phyloP scores from a whole-genome alignment of 345 rosid genomes.

The Hibiscus syriacus region DNA sequence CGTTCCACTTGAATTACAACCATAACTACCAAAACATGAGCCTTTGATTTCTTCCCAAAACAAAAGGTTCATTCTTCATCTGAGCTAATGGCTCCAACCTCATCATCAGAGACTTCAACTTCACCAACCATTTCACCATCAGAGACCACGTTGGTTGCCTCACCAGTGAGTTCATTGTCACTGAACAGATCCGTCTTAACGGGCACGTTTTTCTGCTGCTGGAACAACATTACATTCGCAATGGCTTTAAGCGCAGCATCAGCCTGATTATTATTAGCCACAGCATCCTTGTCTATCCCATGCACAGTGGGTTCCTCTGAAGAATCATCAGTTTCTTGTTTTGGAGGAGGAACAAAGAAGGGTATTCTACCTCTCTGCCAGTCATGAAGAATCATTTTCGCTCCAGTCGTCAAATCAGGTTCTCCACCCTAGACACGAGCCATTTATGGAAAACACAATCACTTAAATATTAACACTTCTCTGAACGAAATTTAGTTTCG shows the following conservation, averaged over 20 bases:
- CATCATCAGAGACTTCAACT: not conserved
- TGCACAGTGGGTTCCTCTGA: conserved; percentile 30
- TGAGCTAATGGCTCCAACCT: not conserved
- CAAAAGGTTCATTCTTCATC: not conserved
- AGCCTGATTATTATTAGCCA: conserved; percentile 38
- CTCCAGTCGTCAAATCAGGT: conserved; percentile 74
- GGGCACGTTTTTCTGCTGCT: conserved; percentile 65
- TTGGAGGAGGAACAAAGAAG: conserved; percentile 80
- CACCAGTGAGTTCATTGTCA: conserved; percentile 56
- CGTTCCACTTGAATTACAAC: not conserved
- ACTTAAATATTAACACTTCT: not conserved
- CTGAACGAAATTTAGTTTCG: not conserved
- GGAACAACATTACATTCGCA: conserved; percentile 57
- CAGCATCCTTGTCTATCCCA: conserved; percentile 39
- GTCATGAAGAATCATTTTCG: conserved; percentile 93
- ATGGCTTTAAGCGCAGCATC: conserved; percentile 63
- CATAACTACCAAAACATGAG: not conserved
- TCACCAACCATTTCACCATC: not conserved
- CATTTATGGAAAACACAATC: not conserved
- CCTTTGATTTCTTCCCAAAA: not conserved
- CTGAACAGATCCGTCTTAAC: conserved; percentile 68
- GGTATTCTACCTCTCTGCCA: conserved; percentile 96
- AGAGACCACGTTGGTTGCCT: not conserved
- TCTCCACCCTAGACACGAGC: conserved; percentile 64
- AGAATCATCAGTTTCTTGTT: conserved; percentile 21